Evolutionary conservation across 176 grass and related monocot species (phyloP), one percentile per base, ranked within the genome.

Genomic region (Eremochloa ophiuroides): DNA sequence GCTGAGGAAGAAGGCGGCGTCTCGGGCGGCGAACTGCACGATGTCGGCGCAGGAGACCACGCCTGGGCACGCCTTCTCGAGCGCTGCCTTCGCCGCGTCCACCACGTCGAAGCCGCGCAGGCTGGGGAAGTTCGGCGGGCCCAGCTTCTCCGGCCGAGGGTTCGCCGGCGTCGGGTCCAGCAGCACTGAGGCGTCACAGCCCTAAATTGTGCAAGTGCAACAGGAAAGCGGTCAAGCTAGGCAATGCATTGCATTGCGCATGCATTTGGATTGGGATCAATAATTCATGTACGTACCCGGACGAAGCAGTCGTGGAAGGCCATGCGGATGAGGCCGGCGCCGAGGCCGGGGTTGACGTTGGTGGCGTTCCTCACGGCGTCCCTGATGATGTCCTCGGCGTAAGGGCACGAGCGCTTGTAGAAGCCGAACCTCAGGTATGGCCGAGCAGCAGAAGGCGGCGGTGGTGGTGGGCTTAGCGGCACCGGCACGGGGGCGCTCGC

Each of bases 271-370:
- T 35, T 35, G 34, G 34, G 34, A 5, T n/a, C n/a, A n/a, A n/a
- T n/a, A n/a, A n/a, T 35, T 35, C 34, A 35, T n/a, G n/a, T n/a
- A 26, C 4, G 25, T 60, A 85, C 91, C 85, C 51, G 66, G 41
- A 94, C 89, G 62, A 94, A 94, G 67, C 92, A 94, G 66, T 94
- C 92, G 48, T 94, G 92, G 87, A 94, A 94, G 31, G 33, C 31
- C 89, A 94, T 69, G 39, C 92, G 77, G 69, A 92, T 75, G 14
- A 91, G 35, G 6, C 86, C 86, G 14, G 92, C 92, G 30, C 83
- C 92, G 22, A 85, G 2, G 76, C 92, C 92, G 4, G 62, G 75
- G 59, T 87, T 59, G 33, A 18, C 10, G 1, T 3, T 4, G 7
- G 74, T 20, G 33, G 86, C 71, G 6, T 30, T 71, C 13, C 18